These are phyloP conservation scores for Candida ficus DNA, from an alignment of 805 yeast genomes.

Conservation along the genomic window DNA sequence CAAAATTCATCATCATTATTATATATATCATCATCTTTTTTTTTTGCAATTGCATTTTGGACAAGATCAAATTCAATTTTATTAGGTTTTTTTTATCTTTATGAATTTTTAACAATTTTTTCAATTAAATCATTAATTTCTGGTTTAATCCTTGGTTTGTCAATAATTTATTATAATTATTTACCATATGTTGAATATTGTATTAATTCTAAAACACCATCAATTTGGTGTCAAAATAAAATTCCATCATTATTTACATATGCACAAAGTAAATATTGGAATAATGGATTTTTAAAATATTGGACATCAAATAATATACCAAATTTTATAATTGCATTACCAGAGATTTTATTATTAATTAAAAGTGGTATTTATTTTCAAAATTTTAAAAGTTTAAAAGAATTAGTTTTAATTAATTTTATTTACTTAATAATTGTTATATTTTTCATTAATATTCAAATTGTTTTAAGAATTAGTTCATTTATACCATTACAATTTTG, in stretches of 20 bases:
- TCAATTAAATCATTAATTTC: conserved; percentile 34
- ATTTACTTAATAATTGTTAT: conserved; percentile 46
- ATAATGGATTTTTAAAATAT: conserved; percentile 71
- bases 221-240: conserved; percentile 61
- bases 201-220: conserved; percentile 42
- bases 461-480: conserved; percentile 71
- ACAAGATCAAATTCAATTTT: conserved; percentile 75
- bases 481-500: conserved; percentile 74
- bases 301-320: conserved; percentile 83
- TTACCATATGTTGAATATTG: conserved; percentile 59
- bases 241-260: conserved; percentile 61
- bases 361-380: conserved; percentile 30
- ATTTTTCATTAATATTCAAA: conserved; percentile 78
- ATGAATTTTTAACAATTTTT: conserved; percentile 37
- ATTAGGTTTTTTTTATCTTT: conserved; percentile 61
- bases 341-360: conserved; percentile 48
- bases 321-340: conserved; percentile 71
- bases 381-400: conserved; percentile 33
- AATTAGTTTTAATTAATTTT: conserved; percentile 38
- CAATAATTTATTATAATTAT: conserved; percentile 43
- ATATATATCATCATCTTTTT: conserved; percentile 21
- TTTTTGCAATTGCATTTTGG: conserved; percentile 52
- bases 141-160: conserved; percentile 49
- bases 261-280: conserved; percentile 84
- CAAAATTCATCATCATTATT: no score